These are phyloP conservation scores for Ambrosia hybrid DNA, from an alignment of 140 eudicot species.

Conservation along the genomic window DNA sequence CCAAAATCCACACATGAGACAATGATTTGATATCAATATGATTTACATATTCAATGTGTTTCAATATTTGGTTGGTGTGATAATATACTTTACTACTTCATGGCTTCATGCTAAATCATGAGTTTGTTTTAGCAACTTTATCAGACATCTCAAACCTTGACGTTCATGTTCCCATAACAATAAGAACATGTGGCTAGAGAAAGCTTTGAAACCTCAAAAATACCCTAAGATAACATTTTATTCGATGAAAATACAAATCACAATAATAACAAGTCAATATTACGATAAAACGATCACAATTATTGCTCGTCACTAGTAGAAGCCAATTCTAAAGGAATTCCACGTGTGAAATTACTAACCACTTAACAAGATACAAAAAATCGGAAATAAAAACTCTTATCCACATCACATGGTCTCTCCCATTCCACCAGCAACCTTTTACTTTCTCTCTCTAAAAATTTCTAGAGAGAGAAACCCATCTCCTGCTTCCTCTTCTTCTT, in stretches of 20 bases:
- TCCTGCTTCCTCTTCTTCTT: background rate
- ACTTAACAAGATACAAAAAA: slow-evolving; percentile 29
- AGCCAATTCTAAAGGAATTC: slow-evolving; percentile 19
- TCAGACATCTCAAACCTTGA: too few species aligned
- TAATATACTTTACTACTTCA: background rate
- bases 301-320: slow-evolving; percentile 9
- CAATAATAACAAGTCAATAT: slow-evolving; percentile 1
- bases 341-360: slow-evolving; percentile 45
- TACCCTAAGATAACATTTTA: background rate
- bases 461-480: slow-evolving; percentile 37
- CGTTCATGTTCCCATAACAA: too few species aligned
- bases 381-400: slow-evolving; percentile 37
- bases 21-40: background rate
- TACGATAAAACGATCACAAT: background rate
- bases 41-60: too few species aligned
- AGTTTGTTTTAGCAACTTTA: too few species aligned
- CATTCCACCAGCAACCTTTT: slow-evolving; percentile 28
- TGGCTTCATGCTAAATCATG: too few species aligned
- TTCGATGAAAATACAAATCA: background rate
- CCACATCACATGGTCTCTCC: slow-evolving; percentile 44
- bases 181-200: background rate
- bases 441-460: slow-evolving; percentile 39
- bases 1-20: background rate
- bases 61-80: background rate
- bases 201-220: background rate